A percentile compares a stretch with the other conserved stretches of the same genome.
These are phyloP conservation scores for Coemansia sp. DNA, from an alignment of 192 early-diverging fungal species.

Conservation along the genomic window DNA sequence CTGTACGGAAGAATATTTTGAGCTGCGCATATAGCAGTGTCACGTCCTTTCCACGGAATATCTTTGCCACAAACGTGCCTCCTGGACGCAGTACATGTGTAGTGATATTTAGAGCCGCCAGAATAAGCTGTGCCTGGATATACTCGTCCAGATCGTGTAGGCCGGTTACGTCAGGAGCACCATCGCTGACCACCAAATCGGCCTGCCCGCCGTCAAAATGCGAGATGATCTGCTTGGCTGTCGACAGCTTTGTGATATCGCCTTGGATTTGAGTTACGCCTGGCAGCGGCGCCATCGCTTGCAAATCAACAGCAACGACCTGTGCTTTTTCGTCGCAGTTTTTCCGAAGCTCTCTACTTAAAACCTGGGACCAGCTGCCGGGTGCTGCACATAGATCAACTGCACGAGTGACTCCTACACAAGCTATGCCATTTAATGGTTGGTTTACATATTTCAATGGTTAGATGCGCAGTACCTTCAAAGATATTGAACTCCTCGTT, in stretches of 20 bases:
- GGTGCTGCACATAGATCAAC: constrained; percentile 98
- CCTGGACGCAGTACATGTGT: constrained; percentile 85
- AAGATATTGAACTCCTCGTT: constrained; percentile 95
- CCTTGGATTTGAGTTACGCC: constrained; percentile 96
- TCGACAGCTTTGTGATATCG: constrained; percentile 94
- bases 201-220: constrained; percentile 87
- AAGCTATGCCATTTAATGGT: neutral
- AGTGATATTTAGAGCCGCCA: constrained; percentile 96
- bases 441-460: too few species aligned
- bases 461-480: constrained; percentile 61
- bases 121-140: constrained; percentile 93
- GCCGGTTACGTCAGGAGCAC: constrained; percentile 95
- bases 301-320: constrained; percentile 94
- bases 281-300: constrained; percentile 91
- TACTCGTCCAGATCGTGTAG: constrained; percentile 99
- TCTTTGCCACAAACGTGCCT: constrained; percentile 97
- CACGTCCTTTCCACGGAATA: constrained; percentile 94
- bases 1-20: constrained; percentile 84
- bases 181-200: constrained; percentile 94
- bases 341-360: constrained; percentile 63
- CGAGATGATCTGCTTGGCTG: constrained; percentile 84
- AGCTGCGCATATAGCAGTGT: constrained; percentile 89
- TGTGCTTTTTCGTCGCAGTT: constrained; percentile 57
- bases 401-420: constrained; percentile 69
- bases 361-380: constrained; percentile 96